Evolutionary conservation across 441 rosid species (phyloP).

Genomic region (Adansonia madagascariensis): DNA sequence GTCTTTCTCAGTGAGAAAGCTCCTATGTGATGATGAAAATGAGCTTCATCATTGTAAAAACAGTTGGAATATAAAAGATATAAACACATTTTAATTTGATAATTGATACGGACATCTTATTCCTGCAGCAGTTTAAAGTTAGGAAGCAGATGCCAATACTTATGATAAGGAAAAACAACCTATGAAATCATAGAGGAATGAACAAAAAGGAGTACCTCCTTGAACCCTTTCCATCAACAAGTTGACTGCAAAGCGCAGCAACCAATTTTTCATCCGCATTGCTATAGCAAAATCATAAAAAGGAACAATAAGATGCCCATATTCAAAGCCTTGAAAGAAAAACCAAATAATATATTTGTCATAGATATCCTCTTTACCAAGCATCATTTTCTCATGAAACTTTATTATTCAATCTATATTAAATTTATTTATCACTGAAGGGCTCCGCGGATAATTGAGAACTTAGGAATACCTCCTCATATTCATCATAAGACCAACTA

Average conservation of each 20-base stretch:
- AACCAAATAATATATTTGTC: constrained; percentile 15
- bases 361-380: neutral
- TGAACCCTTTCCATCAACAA: constrained; percentile 50
- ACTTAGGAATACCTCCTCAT: constrained; percentile 77
- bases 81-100: neutral
- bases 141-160: neutral
- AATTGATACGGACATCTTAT: neutral
- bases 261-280: constrained; percentile 96
- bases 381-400: constrained; percentile 17
- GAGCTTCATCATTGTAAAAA: constrained; percentile 8
- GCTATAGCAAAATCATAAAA: constrained; percentile 43
- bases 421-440: neutral
- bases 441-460: constrained; percentile 21
- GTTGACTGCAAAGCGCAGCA: constrained; percentile 82
- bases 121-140: neutral
- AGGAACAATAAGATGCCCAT: constrained; percentile 19
- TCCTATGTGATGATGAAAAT: neutral
- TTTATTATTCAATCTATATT: neutral
- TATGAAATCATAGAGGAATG: constrained; percentile 17
- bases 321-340: constrained; percentile 27
- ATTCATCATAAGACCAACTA: constrained; percentile 98
- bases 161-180: neutral
- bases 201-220: constrained; percentile 53
- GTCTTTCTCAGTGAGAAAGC: neutral
- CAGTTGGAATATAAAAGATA: neutral